Percentiles rank a stretch among this genome's conserved stretches.
Conservation (phyloP, 768 basidiomycete genomes). For the Collybia nuda region DNA sequence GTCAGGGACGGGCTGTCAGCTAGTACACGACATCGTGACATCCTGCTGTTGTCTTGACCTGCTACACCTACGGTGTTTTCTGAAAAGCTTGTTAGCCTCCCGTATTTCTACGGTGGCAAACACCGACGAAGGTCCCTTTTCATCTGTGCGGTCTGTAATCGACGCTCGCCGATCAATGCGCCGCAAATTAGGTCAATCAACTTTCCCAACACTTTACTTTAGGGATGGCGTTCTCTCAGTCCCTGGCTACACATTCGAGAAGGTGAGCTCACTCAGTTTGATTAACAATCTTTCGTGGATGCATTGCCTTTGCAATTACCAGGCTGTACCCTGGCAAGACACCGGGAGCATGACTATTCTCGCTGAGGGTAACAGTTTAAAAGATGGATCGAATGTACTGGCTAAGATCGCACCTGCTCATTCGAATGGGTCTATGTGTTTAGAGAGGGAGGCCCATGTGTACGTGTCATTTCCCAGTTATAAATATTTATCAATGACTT, state of each 20-base stretch:
- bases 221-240: constrained; percentile 58
- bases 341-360: constrained; percentile 71
- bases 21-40: background rate
- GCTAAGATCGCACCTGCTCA: constrained; percentile 76
- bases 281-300: background rate
- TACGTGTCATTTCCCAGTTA: constrained; percentile 29
- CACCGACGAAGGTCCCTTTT: background rate
- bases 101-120: constrained; percentile 3
- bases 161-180: constrained; percentile 34
- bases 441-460: constrained; percentile 76
- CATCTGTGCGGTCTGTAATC: background rate
- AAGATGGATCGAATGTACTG: constrained; percentile 66
- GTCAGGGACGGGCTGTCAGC: too few species aligned
- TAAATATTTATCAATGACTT: background rate
- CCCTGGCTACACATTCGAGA: constrained; percentile 74
- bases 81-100: background rate
- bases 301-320: background rate
- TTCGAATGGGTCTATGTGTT: constrained; percentile 69
- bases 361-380: constrained; percentile 67
- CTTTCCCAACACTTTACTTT: constrained; percentile 60
- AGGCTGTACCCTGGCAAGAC: constrained; percentile 71
- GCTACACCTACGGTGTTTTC: background rate
- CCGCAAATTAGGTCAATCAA: constrained; percentile 53
- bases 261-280: constrained; percentile 35
- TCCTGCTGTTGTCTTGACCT: background rate